Evolutionary conservation across 768 basidiomycete genomes (phyloP).

Genomic region (Phanerodontia chrysosporium): DNA sequence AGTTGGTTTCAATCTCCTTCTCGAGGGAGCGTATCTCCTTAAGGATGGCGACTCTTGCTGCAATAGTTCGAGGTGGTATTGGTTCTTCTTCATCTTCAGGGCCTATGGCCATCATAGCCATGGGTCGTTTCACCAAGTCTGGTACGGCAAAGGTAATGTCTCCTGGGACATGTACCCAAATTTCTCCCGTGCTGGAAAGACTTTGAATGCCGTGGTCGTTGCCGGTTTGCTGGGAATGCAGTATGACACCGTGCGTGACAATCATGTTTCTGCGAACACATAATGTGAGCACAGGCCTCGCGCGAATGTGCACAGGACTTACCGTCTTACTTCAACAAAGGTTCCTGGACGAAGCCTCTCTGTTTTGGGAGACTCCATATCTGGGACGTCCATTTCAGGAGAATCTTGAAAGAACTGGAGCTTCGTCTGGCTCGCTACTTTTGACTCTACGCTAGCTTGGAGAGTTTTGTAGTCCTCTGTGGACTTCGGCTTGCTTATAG

Average conservation of each 20-base stretch:
- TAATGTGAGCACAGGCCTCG: slow-evolving; percentile 2
- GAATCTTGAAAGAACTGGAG: slow-evolving; percentile 4
- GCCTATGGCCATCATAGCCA: slow-evolving; percentile 48
- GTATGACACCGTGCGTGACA: slow-evolving; percentile 15
- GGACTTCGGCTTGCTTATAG: background rate
- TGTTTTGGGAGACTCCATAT: slow-evolving; percentile 2
- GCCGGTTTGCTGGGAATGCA: background rate
- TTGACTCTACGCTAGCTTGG: background rate
- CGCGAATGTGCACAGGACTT: background rate
- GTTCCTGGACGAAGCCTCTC: slow-evolving; percentile 19
- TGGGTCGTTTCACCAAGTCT: slow-evolving; percentile 41
- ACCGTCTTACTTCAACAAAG: slow-evolving; percentile 29
- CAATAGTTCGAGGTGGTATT: slow-evolving; percentile 28
- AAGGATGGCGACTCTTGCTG: slow-evolving; percentile 64
- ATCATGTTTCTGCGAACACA: slow-evolving; percentile 4
- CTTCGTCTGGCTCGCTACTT: slow-evolving; percentile 2
- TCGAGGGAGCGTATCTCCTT: slow-evolving; percentile 53
- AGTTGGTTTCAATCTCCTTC: slow-evolving; percentile 37
- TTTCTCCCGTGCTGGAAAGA: slow-evolving; percentile 39
- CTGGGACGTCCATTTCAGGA: background rate
- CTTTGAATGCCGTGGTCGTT: slow-evolving; percentile 4
- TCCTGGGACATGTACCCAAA: slow-evolving; percentile 42
- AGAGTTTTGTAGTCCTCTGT: background rate
- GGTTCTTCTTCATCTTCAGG: slow-evolving; percentile 18
- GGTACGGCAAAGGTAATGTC: slow-evolving; percentile 65